phyloP scores from a whole-genome alignment of 441 rosid genomes.

The Dalechampia spathulata region DNA sequence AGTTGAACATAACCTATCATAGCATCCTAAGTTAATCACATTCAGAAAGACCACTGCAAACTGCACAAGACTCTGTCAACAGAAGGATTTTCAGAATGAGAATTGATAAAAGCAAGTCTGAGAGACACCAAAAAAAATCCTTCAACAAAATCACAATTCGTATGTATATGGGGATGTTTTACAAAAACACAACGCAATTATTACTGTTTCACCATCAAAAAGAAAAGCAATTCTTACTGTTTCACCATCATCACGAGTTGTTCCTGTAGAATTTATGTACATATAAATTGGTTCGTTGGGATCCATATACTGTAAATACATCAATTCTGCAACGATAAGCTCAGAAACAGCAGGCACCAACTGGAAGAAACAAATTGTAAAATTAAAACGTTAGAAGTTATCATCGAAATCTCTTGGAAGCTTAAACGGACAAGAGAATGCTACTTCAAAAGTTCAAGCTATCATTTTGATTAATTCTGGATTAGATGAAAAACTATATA shows the following conservation, averaged over 20 bases:
- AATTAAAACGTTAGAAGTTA: not conserved
- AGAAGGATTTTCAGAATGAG: too few relatives aligned
- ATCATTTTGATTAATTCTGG: not conserved
- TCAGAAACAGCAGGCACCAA: conserved; percentile 82
- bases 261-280: conserved; percentile 85
- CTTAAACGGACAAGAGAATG: not conserved
- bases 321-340: conserved; percentile 63
- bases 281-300: conserved; percentile 63
- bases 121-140: too few relatives aligned
- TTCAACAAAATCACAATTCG: not conserved
- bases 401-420: too few relatives aligned
- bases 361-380: conserved; percentile 32
- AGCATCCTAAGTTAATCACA: not conserved
- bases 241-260: conserved; percentile 87
- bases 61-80: too few relatives aligned
- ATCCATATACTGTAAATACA: conserved; percentile 79
- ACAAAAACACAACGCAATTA: too few relatives aligned
- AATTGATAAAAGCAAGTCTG: too few relatives aligned
- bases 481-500: not conserved
- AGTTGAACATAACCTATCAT: not conserved
- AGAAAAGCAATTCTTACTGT: conserved; percentile 38
- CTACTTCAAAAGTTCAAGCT: not conserved
- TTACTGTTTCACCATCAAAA: too few relatives aligned
- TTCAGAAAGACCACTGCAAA: not conserved
- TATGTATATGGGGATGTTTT: not conserved